phyloP scores from a whole-genome alignment of 345 rosid species.

The Adansonia digitata region DNA sequence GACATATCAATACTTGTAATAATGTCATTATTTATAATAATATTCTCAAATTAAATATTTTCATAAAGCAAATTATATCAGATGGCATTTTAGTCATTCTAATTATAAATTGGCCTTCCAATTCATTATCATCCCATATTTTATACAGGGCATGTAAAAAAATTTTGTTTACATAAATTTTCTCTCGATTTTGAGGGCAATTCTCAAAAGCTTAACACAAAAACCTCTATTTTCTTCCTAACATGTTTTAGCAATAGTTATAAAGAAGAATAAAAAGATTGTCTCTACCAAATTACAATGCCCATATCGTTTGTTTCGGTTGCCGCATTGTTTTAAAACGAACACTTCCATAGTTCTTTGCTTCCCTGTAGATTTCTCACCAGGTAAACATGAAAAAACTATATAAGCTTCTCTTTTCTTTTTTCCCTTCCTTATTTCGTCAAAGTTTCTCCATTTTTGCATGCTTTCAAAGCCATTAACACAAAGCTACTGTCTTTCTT shows the following conservation, averaged over 20 bases:
- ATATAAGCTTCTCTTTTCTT: neutral
- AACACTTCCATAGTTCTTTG: neutral
- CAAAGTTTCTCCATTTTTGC: slow-evolving; percentile 13
- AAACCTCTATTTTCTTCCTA: neutral
- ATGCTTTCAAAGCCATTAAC: slow-evolving; percentile 21
- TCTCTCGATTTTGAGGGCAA: neutral
- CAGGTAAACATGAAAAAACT: slow-evolving; percentile 5
- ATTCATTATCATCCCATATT: neutral
- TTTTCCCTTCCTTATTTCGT: neutral
- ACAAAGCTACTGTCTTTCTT: neutral
- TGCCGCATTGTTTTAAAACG: slow-evolving; percentile 25
- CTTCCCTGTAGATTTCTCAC: slow-evolving; percentile 7
- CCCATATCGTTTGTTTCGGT: neutral
- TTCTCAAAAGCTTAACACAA: neutral
- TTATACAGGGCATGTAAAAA: neutral
- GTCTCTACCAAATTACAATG: neutral
- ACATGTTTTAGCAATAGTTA: neutral
- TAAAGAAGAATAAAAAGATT: neutral
- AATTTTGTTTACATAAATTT: neutral
- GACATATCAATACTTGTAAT: neutral
- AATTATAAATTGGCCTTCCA: neutral
- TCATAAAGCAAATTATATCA: neutral
- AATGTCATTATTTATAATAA: neutral
- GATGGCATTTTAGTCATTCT: slow-evolving; percentile 11
- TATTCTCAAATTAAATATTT: no score